A percentile compares a stretch with the other conserved stretches of the same genome.
These are phyloP conservation scores for Drosera capensis DNA, from an alignment of 148 eudicot genomes.

Conservation along the genomic window DNA sequence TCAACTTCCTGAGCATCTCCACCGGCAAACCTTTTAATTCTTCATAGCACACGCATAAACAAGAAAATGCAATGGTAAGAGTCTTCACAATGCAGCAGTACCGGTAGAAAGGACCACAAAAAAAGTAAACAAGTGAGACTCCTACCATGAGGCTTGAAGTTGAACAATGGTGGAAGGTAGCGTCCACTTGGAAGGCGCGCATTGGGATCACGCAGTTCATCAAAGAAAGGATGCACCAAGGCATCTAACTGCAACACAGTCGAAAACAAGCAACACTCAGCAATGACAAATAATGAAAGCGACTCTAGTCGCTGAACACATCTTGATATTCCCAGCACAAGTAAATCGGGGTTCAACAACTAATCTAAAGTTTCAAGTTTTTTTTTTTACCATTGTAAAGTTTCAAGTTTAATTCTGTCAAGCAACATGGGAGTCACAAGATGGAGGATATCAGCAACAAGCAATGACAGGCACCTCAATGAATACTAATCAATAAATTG, in stretches of 20 bases:
- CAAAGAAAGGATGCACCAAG: constrained; percentile 8
- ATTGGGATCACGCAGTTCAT: constrained; percentile 11
- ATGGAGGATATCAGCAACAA: too few species aligned
- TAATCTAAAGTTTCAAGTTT: too few species aligned
- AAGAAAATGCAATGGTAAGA: neutral
- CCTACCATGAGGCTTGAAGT: constrained; percentile 14
- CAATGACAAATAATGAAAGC: too few species aligned
- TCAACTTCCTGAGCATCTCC: constrained; percentile 7
- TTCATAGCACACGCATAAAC: neutral
- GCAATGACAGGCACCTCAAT: too few species aligned
- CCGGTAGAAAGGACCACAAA: neutral
- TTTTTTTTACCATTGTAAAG: too few species aligned
- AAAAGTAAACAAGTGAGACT: neutral
- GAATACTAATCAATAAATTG: too few species aligned
- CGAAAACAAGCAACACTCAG: neutral
- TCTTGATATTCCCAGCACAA: too few species aligned
- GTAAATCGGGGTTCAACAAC: too few species aligned
- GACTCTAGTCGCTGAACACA: too few species aligned
- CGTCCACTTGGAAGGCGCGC: constrained; percentile 11
- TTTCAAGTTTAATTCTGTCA: too few species aligned
- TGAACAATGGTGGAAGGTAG: constrained; percentile 6
- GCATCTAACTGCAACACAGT: constrained; percentile 7
- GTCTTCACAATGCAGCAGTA: neutral
- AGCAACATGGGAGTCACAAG: too few species aligned
- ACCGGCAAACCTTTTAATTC: constrained; percentile 4